phyloP scores from a whole-genome alignment of 345 rosid species.

The Brassica carinata region DNA sequence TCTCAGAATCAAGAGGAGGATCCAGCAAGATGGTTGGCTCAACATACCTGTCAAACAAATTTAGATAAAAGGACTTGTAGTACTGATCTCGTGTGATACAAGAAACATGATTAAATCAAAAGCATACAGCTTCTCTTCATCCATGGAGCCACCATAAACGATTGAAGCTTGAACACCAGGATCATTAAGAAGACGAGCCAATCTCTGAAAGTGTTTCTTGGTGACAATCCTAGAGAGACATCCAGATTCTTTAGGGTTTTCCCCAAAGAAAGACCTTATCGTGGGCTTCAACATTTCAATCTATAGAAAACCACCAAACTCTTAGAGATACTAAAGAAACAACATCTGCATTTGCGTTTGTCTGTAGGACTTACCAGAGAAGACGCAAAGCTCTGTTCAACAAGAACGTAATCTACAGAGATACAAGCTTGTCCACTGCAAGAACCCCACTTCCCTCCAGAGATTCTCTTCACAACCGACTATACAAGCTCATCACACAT shows the following conservation, averaged over 20 bases:
- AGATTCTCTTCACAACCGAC: constrained; percentile 59
- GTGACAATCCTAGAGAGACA: constrained; percentile 58
- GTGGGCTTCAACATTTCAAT: constrained; percentile 54
- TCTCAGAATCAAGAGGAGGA: constrained; percentile 68
- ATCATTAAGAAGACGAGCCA: constrained; percentile 54
- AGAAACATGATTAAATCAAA: constrained; percentile 5
- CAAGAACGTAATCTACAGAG: constrained; percentile 65
- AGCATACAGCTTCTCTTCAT: constrained; percentile 65
- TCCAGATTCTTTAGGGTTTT: constrained; percentile 53
- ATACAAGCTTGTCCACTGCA: constrained; percentile 88
- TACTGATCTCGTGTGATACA: neutral
- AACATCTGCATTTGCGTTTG: neutral
- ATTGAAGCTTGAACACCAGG: constrained; percentile 62
- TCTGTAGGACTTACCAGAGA: constrained; percentile 51
- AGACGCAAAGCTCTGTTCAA: constrained; percentile 55
- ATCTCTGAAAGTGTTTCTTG: constrained; percentile 56
- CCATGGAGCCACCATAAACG: constrained; percentile 65
- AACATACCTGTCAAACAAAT: constrained; percentile 51
- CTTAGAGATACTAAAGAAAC: constrained; percentile 11
- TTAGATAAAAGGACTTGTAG: neutral
- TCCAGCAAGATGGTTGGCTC: constrained; percentile 85
- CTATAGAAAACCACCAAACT: constrained; percentile 44
- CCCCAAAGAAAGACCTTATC: constrained; percentile 61
- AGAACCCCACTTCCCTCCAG: constrained; percentile 81
- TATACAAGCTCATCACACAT: constrained; percentile 16